Conservation (phyloP, 2,329 filamentous ascomycete species). For the Stachybotrys echinatus region DNA sequence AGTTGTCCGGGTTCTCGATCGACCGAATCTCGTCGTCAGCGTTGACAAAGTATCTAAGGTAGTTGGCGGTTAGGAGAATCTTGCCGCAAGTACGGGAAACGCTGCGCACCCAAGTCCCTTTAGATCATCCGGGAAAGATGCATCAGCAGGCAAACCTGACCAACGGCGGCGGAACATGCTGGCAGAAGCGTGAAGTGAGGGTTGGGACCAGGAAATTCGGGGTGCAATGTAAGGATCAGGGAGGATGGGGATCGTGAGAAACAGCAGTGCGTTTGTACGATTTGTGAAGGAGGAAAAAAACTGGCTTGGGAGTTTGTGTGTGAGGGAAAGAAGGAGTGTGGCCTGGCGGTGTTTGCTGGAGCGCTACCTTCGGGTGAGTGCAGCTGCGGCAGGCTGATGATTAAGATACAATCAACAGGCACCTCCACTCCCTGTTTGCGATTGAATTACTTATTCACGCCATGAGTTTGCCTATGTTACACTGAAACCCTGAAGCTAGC, state of each 20-base stretch:
- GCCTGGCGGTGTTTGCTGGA: too few relatives aligned
- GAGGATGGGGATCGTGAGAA: too few relatives aligned
- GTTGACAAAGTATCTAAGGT: conserved; percentile 76
- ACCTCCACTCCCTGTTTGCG: too few relatives aligned
- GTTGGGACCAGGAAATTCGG: not conserved
- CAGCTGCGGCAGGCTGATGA: conserved; percentile 5
- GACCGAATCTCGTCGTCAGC: conserved; percentile 68
- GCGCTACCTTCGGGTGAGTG: not conserved
- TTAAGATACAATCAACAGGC: conserved; percentile 8
- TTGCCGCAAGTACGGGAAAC: not conserved
- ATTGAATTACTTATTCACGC: too few relatives aligned
- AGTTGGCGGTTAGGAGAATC: not conserved
- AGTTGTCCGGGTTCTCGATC: conserved; percentile 59
- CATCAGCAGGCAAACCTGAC: conserved; percentile 65
- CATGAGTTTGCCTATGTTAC: too few relatives aligned
- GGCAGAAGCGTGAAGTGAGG: not conserved
- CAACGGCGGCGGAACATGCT: conserved; percentile 68
- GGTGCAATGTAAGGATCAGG: not conserved
- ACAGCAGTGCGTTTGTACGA: too few relatives aligned
- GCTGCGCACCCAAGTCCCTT: conserved; percentile 60
- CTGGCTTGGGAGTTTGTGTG: too few relatives aligned
- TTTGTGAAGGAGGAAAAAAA: too few relatives aligned
- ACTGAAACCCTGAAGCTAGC: too few relatives aligned
- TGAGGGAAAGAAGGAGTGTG: too few relatives aligned
- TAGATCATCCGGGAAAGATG: conserved; percentile 60